Evolutionary conservation across 257 asterid species (phyloP), one percentile per base, ranked within the genome.

Genomic region (Hygrophila difformis): DNA sequence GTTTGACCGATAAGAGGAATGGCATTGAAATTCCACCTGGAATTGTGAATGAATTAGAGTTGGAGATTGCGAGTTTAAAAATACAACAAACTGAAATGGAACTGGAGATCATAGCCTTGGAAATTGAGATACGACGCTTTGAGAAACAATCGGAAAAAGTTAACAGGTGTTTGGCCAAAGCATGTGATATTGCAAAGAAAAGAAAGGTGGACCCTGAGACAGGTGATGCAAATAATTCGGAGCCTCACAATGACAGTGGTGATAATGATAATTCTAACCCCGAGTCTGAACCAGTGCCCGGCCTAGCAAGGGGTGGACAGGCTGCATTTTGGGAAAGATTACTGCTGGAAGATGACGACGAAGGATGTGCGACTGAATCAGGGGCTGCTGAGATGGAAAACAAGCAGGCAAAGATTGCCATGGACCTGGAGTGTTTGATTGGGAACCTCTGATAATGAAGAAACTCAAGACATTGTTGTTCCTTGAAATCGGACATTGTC

Each of bases 31-130:
- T 12, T 8, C 56, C 45, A 15, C 13, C 67, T 10, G 57, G 60
- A 15, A 35, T 14, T 5, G 36, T 73, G 34, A 57, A 42, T 8
- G 59, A 41, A 31, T 55, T 61, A 3, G 61, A 35, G 56, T 23
- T 39, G 5, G 82, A 76, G 53, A 51, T 76, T 16, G 46, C 62
- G 26, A 60, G 48, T 41, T 54, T 76, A 5, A 74, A 63, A 49
- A 36, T 23, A 41, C 53, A 58, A 45, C 74, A 66, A 2, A 43
- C 44, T 2, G 61, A 67, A 3, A 26, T 56, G 36, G 68, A 68
- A 18, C 40, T 26, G 6, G 53, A 47, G 2, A 50, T 83, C 9
- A 18, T 14, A 12, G 47, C 39, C 15, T 42, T 64, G n/a, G 37
- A 53, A 20, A 26, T 54, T 4, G 44, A 60, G 15, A n/a, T 49